A percentile compares a stretch with the other conserved stretches of the same genome.
Conservation (phyloP, 768 basidiomycete species). For the Pulveroboletus sp. region DNA sequence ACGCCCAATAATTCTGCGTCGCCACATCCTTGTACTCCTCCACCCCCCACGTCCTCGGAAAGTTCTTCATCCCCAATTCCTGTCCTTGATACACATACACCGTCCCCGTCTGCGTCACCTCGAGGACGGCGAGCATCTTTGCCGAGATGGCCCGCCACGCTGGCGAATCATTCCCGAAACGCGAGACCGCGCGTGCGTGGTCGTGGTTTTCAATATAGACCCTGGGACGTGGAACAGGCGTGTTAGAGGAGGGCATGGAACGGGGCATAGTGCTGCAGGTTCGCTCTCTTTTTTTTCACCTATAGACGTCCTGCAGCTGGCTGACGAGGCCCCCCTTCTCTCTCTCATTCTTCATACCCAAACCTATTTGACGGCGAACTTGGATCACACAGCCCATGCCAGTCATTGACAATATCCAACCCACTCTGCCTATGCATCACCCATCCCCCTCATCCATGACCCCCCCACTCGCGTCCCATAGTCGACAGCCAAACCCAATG, state of each 20-base stretch:
- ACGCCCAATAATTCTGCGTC: slow-evolving; percentile 55
- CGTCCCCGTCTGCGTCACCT: slow-evolving; percentile 63
- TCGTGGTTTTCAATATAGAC: slow-evolving; percentile 73
- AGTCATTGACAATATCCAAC: too few relatives aligned
- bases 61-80: slow-evolving; percentile 67
- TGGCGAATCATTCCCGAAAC: slow-evolving; percentile 60
- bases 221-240: too few relatives aligned
- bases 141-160: slow-evolving; percentile 57
- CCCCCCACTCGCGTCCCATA: neutral
- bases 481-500: neutral
- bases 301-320: too few relatives aligned
- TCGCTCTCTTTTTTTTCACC: too few relatives aligned
- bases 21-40: slow-evolving; percentile 75
- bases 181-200: slow-evolving; percentile 59
- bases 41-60: slow-evolving; percentile 60
- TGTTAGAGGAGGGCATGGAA: too few relatives aligned
- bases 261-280: neutral
- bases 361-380: slow-evolving; percentile 1
- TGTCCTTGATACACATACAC: slow-evolving; percentile 75
- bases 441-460: neutral
- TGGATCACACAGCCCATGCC: too few relatives aligned
- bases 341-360: neutral
- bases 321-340: neutral
- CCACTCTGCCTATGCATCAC: neutral
- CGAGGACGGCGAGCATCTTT: slow-evolving; percentile 62